Evolutionary conservation across 2,329 filamentous ascomycete genomes (phyloP), one percentile per base, ranked within the genome.

Genomic region (Curvularia hawaiiensis): DNA sequence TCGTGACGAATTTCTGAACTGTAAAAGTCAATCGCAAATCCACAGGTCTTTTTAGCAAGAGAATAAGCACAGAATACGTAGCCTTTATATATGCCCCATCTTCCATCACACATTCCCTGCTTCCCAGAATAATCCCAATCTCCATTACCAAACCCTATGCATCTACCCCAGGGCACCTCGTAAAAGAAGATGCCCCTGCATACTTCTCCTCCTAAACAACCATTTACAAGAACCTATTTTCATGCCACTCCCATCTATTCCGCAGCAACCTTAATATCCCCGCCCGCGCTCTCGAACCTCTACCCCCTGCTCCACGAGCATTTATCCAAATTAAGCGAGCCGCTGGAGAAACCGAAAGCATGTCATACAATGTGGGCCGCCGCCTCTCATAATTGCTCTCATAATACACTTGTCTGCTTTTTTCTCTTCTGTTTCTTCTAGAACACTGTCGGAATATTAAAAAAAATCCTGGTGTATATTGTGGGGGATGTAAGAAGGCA

Each of bases 321-420:
- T 65, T 65, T 65, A 65, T 26, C 63, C 63, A 65, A 43, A 65
- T 65, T 65, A 63, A 58, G 45, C 55, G 38, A 62, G 52, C 57
- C 49, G 26, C 26, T 9, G 26, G 6, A 54, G 4, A 16, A 26
- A 44, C 22, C 26, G 20, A 12, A n/a, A 35, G 12, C 14, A 16
- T 35, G 33, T 31, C 2, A 31, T 31, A 31, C 30, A 31, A 12
- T 28, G 26, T 24, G 22, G 22, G 22, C 22, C 22, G 3, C 22
- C 1, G 22, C 22, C 22, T 24, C 2, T 24, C 22, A 24, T 24
- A 24, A 24, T 24, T 24, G 22, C 22, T 24, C 22, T 24, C 22
- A 24, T 24, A 24, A 24, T 24, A 24, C 22, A 24, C 22, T 3
- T 24, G 22, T 24, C 22, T 24, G 3, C 22, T 24, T 24, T 24